Evolutionary conservation across 2,329 filamentous ascomycete species (phyloP), one percentile per base, ranked within the genome.

Genomic region (Fusarium buharicum): DNA sequence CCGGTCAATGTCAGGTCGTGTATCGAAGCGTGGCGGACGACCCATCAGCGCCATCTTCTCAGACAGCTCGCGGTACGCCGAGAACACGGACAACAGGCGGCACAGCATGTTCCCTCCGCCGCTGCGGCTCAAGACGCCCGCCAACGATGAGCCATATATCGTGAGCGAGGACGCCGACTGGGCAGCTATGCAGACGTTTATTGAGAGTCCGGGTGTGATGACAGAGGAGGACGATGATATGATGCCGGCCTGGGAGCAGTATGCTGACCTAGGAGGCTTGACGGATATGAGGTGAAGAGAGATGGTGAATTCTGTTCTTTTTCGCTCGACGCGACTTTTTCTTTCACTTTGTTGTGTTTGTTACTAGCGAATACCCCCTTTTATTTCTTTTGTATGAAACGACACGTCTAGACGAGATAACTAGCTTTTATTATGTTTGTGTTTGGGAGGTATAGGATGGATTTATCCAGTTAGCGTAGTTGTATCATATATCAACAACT

Each of bases 171-270:
- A 73, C 17, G 70, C 72, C 14, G 75, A 78, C 49, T 78, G 75
- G 75, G 64, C 68, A 10, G 71, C 71, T 10, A 77, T 77, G 75
- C 73, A 77, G 55, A 68, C 68, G 2, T 76, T 77, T 39, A 70
- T 78, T 50, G 72, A 75, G 28, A 70, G 62, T 24, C 59, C 58
- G 8, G 59, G 54, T 10, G 58, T 60, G 5, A 50, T 53, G 11
- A 45, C 60, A 6, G 54, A 52, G 18, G 59, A 46, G 10, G 67
- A 69, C 17, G 67, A 67, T 28, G 64, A 69, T 17, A 67, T 65
- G 27, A 66, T 74, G 52, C 72, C 76, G 4, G 76, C 76, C 5
- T 83, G 79, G 80, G 80, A 79, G 60, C 78, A 81, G 67, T 82
- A 79, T 57, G 73, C 75, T 24, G 78, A 80, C 12, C 67, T 83